Base-by-base conservation (phyloP, 176 grass and related monocot species). In the Bothriochloa decipiens region DNA sequence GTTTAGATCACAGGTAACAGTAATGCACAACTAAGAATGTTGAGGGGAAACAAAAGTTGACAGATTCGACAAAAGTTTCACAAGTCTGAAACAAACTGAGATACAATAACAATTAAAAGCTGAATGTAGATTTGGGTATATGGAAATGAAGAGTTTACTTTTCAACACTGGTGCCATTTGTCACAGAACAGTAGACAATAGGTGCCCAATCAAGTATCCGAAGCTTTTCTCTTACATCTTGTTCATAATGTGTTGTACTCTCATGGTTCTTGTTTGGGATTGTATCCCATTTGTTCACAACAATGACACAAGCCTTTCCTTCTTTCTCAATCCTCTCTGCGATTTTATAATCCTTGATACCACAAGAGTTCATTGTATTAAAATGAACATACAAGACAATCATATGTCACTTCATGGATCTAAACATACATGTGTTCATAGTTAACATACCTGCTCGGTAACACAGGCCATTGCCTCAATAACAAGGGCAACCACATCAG, bases 201-300 rank as follows among this genome's bases (percentile, higher is more conserved):
- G 96, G 96, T 50, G 96, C 93, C 96, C 96, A 98, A 76, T 95
- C 80, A 65, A 98, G 92, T 70, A 91, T 58, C 3, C 91, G 91
- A 69, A 98, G 93, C 87, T 98, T 95, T 71, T 92, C 89, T 85
- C 96, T 92, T 67, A 98, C 93, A 90, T 98, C 96, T 79, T 93
- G 85, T 68, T 98, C 96, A 88, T 98, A 98, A 70, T 92, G 82
- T 77, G 84, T 88, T 15, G 91, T 92, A 22, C 90, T 98, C 64
- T 98, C 81, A 75, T 98, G 85, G 76, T 93, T 98, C 90, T 98
- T 98, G 57, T 98, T 98, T 86, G 96, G 96, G 52, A 98, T 98
- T 26, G 96, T 98, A 67, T 98, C 96, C 96, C 96, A 98, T 88
- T 98, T 98, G 76, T 98, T 98, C 41, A 98, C 93, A 82, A 98